Evolutionary conservation across 192 early-diverging fungal genomes (phyloP), one percentile per base, ranked within the genome.

Genomic region (Coemansia sp.): DNA sequence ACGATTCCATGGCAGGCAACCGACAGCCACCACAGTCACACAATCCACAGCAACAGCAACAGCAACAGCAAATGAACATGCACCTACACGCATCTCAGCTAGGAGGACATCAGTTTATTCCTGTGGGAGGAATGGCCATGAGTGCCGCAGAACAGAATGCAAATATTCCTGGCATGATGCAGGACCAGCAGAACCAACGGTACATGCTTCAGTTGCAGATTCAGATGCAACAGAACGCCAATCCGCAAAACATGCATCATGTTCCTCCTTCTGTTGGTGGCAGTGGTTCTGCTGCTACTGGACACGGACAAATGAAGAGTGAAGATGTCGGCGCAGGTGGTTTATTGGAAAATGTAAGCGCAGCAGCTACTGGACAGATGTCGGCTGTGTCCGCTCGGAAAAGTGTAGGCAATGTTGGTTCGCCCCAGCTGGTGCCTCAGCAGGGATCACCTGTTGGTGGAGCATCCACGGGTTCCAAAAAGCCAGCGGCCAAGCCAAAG

Each of bases 401-500:
- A 15, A 64, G 50, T 7, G 26, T 48, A 10, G 63, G 16, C 9
- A 8, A 21, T 11, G 13, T 26, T 58, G 57, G 15, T 44, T 59
- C 15, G 45, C 61, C 18, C 23, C 66, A 56, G 62, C 32, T 32
- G 54, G 41, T 40, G 5, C 61, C 52, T 38, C 70, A 32, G 53
- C 70, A 61, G 49, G 63, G 40, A 26, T 54, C 6, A 6, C 63
- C 37, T 39, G 18, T 59, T n/a, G 56, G 60, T 4, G 0, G 50
- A 37, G 32, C 74, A 47, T 32, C 76, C 12, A 48, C 75, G 10
- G n/a, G 39, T 18, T 6, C 50, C 3, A 79, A 75, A 42, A 80
- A 80, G 69, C 32, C 65, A 8, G 45, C 54, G 16, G 49, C 69
- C 16, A 71, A 71, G 42, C 32, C 77, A 49, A 80, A 75, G 43